Conservation (phyloP, 2,329 filamentous ascomycete species). For the Diaporthe australafricana region DNA sequence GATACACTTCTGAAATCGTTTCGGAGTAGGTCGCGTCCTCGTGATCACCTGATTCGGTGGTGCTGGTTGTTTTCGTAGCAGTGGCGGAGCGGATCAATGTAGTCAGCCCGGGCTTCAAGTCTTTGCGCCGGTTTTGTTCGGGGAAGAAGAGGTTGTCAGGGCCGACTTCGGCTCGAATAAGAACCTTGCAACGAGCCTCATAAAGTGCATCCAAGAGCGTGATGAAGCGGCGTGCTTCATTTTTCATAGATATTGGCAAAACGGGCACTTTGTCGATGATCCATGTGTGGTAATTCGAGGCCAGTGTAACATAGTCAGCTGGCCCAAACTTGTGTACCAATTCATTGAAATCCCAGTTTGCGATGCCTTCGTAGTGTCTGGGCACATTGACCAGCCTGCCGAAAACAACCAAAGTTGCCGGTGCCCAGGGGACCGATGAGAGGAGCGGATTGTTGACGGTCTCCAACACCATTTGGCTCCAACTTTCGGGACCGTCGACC, state of each 20-base stretch:
- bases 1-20: constrained; percentile 79
- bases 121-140: constrained; percentile 53
- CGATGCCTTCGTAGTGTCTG: constrained; percentile 65
- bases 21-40: constrained; percentile 71
- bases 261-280: constrained; percentile 78
- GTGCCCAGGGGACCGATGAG: constrained; percentile 51
- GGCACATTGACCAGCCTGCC: constrained; percentile 72
- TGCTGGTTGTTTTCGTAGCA: constrained; percentile 57
- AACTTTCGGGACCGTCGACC: constrained; percentile 43
- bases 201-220: constrained; percentile 84
- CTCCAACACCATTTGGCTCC: constrained; percentile 41
- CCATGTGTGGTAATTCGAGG: constrained; percentile 83
- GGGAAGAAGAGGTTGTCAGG: constrained; percentile 86
- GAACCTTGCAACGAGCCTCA: constrained; percentile 82
- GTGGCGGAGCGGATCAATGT: constrained; percentile 44
- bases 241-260: constrained; percentile 76
- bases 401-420: constrained; percentile 65
- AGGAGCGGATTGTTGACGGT: constrained; percentile 30
- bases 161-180: constrained; percentile 74
- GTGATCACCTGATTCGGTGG: constrained; percentile 38
- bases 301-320: constrained; percentile 85
- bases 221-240: constrained; percentile 84
- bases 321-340: constrained; percentile 79
- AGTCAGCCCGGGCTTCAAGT: background rate
- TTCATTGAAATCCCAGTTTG: constrained; percentile 75